Conservation (phyloP, 2,329 filamentous ascomycete genomes). For the Cercospora sp. region DNA sequence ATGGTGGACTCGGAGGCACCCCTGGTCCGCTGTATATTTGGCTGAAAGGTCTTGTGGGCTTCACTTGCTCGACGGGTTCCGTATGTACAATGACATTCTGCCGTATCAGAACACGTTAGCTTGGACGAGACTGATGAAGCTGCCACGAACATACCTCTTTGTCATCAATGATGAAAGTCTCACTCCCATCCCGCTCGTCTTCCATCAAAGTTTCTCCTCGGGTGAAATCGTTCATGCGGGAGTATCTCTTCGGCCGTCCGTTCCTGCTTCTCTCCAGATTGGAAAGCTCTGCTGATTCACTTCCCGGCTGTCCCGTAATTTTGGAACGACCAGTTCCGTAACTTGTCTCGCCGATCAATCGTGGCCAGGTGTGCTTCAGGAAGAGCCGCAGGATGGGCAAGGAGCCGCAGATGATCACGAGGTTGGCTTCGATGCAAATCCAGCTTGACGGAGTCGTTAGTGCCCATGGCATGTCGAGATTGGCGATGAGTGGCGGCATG, state of each 20-base stretch:
- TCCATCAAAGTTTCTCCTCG: background rate
- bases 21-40: background rate
- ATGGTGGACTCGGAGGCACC: background rate
- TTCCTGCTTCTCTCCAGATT: background rate
- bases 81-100: background rate
- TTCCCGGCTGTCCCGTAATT: background rate
- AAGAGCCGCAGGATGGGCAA: background rate
- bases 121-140: rapidly evolving
- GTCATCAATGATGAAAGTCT: background rate
- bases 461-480: background rate
- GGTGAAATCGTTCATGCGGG: background rate
- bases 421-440: background rate
- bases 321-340: background rate
- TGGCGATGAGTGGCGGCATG: background rate
- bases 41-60: background rate
- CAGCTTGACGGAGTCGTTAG: no score
- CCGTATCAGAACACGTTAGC: background rate
- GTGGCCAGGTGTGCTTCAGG: background rate
- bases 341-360: background rate
- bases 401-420: background rate
- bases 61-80: background rate
- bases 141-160: background rate
- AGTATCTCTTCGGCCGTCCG: background rate
- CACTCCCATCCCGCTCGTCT: background rate
- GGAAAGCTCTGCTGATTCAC: background rate